These are phyloP conservation scores for Trifolium pratense DNA, from an alignment of 306 rosid species.

Conservation along the genomic window DNA sequence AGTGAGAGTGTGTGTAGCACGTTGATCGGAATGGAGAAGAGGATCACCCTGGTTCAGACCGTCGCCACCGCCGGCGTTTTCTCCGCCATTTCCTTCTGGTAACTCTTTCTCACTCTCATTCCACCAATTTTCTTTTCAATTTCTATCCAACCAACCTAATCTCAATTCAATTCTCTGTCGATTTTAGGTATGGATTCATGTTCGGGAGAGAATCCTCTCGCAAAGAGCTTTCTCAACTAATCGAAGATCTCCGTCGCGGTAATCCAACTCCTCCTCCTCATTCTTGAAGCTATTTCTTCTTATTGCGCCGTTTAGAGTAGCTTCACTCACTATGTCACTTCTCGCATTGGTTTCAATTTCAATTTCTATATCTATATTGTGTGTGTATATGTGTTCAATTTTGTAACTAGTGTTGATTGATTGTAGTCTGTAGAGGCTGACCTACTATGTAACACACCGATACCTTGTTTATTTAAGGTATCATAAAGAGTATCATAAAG, in stretches of 20 bases:
- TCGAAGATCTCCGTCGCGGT: conserved; percentile 72
- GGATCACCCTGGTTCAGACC: conserved; percentile 75
- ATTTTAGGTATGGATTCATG: conserved; percentile 88
- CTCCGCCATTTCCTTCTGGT: conserved; percentile 92
- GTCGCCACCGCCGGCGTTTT: conserved; percentile 76
- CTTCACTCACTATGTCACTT: neutral
- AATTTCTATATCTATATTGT: neutral
- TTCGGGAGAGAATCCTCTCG: conserved; percentile 93
- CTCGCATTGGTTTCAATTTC: neutral
- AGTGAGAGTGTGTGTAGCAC: no score
- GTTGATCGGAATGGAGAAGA: conserved; percentile 63
- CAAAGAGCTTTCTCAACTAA: conserved; percentile 76
- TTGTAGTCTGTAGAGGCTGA: neutral
- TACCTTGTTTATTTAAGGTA: no score
- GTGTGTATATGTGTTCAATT: neutral
- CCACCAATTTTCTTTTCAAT: neutral
- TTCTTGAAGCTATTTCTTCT: no score
- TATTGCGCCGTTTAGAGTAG: neutral
- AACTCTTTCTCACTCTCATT: conserved; percentile 15
- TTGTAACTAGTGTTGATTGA: neutral
- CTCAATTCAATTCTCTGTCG: neutral
- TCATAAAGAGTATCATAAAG: no score
- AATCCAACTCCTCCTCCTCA: conserved; percentile 40
- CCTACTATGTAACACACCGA: no score
- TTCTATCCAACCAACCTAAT: neutral